These are phyloP conservation scores for Caryopteris hybrid DNA, from an alignment of 305 asterid genomes.

Conservation along the genomic window DNA sequence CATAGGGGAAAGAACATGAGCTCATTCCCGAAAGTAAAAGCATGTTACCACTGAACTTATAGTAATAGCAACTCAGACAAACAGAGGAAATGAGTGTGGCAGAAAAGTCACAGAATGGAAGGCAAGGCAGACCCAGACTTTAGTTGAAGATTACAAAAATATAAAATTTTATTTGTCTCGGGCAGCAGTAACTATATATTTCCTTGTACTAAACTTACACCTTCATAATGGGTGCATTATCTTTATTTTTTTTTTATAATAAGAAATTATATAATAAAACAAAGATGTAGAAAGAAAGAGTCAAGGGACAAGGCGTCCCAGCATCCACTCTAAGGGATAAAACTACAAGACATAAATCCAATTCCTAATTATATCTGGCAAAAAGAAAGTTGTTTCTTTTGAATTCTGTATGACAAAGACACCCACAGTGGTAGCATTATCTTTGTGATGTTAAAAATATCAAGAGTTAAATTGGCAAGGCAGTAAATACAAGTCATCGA, in stretches of 20 bases:
- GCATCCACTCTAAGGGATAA: too few species aligned
- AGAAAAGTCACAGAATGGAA: background rate
- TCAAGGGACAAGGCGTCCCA: too few species aligned
- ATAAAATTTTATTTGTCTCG: background rate
- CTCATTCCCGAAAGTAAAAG: conserved; percentile 3
- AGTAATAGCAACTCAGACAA: conserved; percentile 6
- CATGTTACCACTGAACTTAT: conserved; percentile 11
- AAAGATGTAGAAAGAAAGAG: too few species aligned
- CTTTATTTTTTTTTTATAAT: too few species aligned
- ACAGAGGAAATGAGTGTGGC: background rate
- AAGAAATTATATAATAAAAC: too few species aligned
- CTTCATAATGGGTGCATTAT: background rate
- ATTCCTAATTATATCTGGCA: too few species aligned
- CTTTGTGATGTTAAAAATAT: background rate
- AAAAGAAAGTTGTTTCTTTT: too few species aligned
- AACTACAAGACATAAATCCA: too few species aligned
- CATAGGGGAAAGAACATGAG: background rate
- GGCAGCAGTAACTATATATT: background rate
- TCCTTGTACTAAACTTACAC: background rate
- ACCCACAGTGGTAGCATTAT: too few species aligned
- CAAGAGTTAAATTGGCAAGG: background rate
- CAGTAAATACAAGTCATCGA: background rate
- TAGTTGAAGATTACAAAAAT: background rate
- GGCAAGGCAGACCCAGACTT: conserved; percentile 3
- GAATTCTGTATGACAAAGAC: too few species aligned